Percentiles rank a stretch among this genome's conserved stretches.
Evolutionary conservation across 495 filamentous ascomycete species (phyloP).

Genomic region (Penicillium simplicissimum): DNA sequence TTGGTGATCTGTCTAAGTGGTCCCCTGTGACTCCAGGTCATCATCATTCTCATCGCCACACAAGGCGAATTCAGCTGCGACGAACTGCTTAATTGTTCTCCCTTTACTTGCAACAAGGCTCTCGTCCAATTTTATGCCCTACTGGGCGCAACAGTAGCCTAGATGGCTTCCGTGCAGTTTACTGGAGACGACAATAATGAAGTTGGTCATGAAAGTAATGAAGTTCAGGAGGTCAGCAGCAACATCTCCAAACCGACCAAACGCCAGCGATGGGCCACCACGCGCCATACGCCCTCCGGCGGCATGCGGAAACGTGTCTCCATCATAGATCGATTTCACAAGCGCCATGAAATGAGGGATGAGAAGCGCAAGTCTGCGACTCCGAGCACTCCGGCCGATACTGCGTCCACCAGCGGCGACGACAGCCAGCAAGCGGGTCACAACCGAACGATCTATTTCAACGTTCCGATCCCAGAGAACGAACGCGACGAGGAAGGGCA

Average conservation of each 20-base stretch:
- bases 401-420: conserved; percentile 46
- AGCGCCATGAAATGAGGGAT: conserved; percentile 53
- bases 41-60: conserved; percentile 8
- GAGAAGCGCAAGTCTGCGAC: conserved; percentile 68
- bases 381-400: conserved; percentile 30
- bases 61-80: conserved; percentile 27
- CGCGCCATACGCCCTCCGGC: conserved; percentile 70
- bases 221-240: conserved; percentile 41
- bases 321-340: conserved; percentile 76
- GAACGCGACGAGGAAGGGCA: conserved; percentile 82
- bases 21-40: conserved; percentile 6
- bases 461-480: conserved; percentile 74
- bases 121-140: conserved; percentile 33
- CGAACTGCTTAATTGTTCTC: conserved; percentile 35
- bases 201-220: conserved; percentile 23
- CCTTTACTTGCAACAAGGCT: conserved; percentile 13
- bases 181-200: conserved; percentile 26
- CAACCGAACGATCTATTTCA: conserved; percentile 75
- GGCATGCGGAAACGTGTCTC: conserved; percentile 79
- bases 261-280: conserved; percentile 92
- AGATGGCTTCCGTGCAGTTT: conserved; percentile 43
- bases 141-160: conserved; percentile 32
- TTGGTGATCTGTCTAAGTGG: conserved; percentile 1
- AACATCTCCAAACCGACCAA: conserved; percentile 61
- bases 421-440: conserved; percentile 26